Conservation (phyloP, 768 basidiomycete species). For the Rhodotorula babjevae region DNA sequence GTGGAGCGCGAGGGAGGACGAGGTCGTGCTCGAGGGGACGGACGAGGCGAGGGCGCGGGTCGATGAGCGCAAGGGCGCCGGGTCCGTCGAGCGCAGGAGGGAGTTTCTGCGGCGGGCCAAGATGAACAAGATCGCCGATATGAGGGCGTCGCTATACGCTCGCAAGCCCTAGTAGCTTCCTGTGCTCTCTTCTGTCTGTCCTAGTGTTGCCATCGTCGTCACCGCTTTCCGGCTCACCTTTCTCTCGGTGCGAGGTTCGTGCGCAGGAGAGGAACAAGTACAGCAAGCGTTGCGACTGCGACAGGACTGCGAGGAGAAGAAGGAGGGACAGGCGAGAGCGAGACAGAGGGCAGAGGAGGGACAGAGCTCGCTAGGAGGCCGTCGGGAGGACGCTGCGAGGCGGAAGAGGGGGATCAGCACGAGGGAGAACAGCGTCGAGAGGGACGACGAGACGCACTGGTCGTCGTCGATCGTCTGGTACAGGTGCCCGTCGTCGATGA, state of each 20-base stretch:
- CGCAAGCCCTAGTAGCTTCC: not conserved
- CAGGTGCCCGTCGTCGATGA: slow-evolving; percentile 74
- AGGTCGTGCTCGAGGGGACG: slow-evolving; percentile 11
- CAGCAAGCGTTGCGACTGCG: not conserved
- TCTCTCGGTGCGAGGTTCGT: not conserved
- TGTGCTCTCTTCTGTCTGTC: not conserved
- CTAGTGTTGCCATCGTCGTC: not conserved
- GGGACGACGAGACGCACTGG: slow-evolving; percentile 16
- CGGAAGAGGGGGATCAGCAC: not conserved
- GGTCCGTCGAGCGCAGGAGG: not conserved
- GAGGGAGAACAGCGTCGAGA: not conserved
- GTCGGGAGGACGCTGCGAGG: slow-evolving; percentile 22
- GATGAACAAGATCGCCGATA: not conserved
- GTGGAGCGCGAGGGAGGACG: slow-evolving; percentile 10
- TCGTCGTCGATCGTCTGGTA: slow-evolving; percentile 58
- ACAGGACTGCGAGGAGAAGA: not conserved
- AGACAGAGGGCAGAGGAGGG: no score
- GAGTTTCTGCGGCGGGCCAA: not conserved
- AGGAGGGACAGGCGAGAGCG: no score
- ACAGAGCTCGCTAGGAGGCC: not conserved
- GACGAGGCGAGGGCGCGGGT: not conserved
- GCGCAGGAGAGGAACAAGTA: not conserved
- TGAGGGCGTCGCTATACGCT: not conserved
- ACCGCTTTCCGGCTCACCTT: no score
- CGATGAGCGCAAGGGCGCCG: not conserved